Evolutionary conservation across 352 stramenopile genomes (phyloP).

Genomic region (Phytophthora niederhauseri): DNA sequence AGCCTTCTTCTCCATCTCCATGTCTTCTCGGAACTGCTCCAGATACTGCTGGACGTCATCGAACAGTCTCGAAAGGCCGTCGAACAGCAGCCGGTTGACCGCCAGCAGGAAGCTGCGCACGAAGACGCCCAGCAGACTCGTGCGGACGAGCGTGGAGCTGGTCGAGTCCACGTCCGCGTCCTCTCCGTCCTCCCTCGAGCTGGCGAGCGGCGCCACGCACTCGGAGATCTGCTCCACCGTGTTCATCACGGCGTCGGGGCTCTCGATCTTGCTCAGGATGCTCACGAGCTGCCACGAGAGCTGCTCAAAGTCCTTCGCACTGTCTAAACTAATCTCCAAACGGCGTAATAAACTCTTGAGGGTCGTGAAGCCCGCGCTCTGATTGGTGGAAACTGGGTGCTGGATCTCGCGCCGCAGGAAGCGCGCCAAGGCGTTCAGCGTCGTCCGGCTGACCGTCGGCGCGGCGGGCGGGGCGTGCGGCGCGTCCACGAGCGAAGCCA

Average conservation of each 20-base stretch:
- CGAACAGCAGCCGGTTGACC: conserved; percentile 66
- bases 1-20: conserved; percentile 27
- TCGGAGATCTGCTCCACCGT: conserved; percentile 69
- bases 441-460: conserved; percentile 30
- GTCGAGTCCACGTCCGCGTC: conserved; percentile 43
- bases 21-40: conserved; percentile 46
- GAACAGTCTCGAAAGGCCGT: conserved; percentile 70
- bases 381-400: conserved; percentile 34
- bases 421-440: conserved; percentile 51
- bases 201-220: conserved; percentile 54
- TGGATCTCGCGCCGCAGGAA: conserved; percentile 70
- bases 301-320: conserved; percentile 43
- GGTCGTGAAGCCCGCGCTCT: conserved; percentile 26
- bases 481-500: conserved; percentile 25
- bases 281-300: conserved; percentile 55
- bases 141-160: conserved; percentile 52
- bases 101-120: conserved; percentile 71
- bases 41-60: conserved; percentile 68
- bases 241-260: conserved; percentile 66
- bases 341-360: conserved; percentile 53
- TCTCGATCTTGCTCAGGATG: conserved; percentile 61
- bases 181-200: conserved; percentile 21
- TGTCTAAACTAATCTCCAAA: conserved; percentile 46
- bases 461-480: conserved; percentile 3
- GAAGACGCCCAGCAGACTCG: conserved; percentile 70